These are phyloP conservation scores for Monilinia fructigena DNA, from an alignment of 2,329 filamentous ascomycete genomes.

Conservation along the genomic window DNA sequence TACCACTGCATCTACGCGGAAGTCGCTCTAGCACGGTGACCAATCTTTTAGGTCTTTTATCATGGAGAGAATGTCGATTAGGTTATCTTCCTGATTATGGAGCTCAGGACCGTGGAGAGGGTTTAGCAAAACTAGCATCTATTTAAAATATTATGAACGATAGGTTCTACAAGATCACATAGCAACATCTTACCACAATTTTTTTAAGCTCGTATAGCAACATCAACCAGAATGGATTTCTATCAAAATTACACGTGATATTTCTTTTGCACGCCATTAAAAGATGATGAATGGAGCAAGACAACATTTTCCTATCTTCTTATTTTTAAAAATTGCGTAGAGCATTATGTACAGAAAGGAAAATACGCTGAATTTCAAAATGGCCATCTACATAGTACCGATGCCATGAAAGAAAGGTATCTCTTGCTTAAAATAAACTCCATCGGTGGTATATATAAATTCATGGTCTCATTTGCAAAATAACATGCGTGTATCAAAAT, in stretches of 20 bases:
- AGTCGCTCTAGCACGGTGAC: not conserved
- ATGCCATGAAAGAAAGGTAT: conserved; percentile 21
- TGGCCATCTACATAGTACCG: not conserved
- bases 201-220: not conserved
- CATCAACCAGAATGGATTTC: not conserved
- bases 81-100: not conserved
- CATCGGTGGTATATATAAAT: conserved; percentile 15
- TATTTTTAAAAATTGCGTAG: not conserved
- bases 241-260: not conserved
- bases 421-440: conserved; percentile 22
- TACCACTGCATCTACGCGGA: not conserved
- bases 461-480: conserved; percentile 15
- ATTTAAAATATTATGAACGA: not conserved
- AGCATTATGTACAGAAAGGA: conserved; percentile 3
- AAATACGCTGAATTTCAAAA: not conserved
- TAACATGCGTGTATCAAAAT: conserved; percentile 3
- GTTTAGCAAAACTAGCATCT: too few species aligned
- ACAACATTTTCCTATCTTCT: not conserved
- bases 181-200: not conserved
- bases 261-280: not conserved
- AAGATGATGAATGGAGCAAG: not conserved
- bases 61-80: not conserved
- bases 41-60: not conserved
- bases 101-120: too few species aligned
- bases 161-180: not conserved